Evolutionary conservation across 176 grass and related monocot genomes (phyloP), one percentile per base, ranked within the genome.

Genomic region (Poa pratensis): DNA sequence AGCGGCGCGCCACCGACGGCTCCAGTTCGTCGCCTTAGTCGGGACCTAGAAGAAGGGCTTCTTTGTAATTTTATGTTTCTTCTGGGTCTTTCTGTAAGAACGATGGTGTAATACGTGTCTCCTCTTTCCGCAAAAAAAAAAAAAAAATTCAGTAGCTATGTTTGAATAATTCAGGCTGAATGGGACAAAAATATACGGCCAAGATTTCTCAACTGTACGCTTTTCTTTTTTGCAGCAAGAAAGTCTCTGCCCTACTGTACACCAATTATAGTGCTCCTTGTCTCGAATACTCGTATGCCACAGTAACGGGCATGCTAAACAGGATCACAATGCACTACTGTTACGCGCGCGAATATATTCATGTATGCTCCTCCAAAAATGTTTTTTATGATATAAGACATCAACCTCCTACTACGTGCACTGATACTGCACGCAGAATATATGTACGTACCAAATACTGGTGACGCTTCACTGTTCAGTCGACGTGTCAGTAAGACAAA

Each of bases 131-230:
- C n/a, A n/a, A n/a, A n/a, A n/a, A n/a, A n/a, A n/a, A n/a, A n/a
- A n/a, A n/a, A n/a, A n/a, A n/a, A n/a, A n/a, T n/a, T n/a, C n/a
- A n/a, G n/a, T n/a, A n/a, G n/a, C n/a, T n/a, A n/a, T n/a, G n/a
- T n/a, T n/a, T n/a, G n/a, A n/a, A n/a, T n/a, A n/a, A n/a, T n/a
- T 39, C 37, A 0, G 37, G 37, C 22, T 72, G 68, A 11, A n/a
- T 58, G 52, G 10, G 18, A 59, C 52, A 77, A 77, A 77, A 59
- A 8, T 19, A n/a, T 79, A 46, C 57, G 39, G n/a, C 14, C 7
- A 45, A 45, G 76, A 62, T 79, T 64, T 64, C 57, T 63, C 37
- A 62, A 79, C 55, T 62, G 22, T 61, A 61, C 37, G 9, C 54
- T 17, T 73, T 73, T 49, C 19, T 42, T 8, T 48, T 32, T 73